Evolutionary conservation across 2,329 filamentous ascomycete genomes (phyloP), one percentile per base, ranked within the genome.

Genomic region (Blumeria graminis): DNA sequence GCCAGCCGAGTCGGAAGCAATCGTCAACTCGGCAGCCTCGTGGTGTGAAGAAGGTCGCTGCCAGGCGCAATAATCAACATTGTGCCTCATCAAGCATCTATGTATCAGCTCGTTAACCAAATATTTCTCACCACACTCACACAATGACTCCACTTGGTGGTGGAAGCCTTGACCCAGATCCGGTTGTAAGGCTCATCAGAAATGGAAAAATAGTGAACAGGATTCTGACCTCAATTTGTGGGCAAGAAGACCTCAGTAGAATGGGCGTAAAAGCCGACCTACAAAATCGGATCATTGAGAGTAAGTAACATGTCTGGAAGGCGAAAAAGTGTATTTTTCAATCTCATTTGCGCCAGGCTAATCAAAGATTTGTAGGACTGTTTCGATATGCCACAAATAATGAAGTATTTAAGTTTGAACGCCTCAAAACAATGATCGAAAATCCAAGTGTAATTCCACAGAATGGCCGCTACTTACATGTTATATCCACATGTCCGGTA

Each of bases 211-310:
- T 63, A 55, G 57, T 66, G 48, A 67, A 67, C 58, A 64, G 57
- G 55, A 59, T 59, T 34, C 62, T 68, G 3, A 58, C 60, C 18
- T 36, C 22, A 1, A 67, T 96, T 61, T 84, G 90, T 65, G 76
- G 79, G 60, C 72, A 77, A 59, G 86, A 94, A 70, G 77, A 80
- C 51, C 72, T 94, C 38, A 76, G 78, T 61, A 83, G 86, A 59
- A 85, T 82, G 33, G 92, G 92, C 18, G 82, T 92, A 64, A 98
- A 98, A 73, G 78, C 80, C 36, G 77, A 84, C 45, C 72, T 96
- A 58, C 88, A 94, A 69, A 71, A 72, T 58, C 82, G 90, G 63
- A 84, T 95, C 59, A 78, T 83, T 60, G 73, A 78, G 58, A 77
- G 92, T 96, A 74, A 69, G 85, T 79, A 57, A 18, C 28, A 46